These are phyloP conservation scores for Pseudisothecium myosuroides DNA, from an alignment of 225 moss, liverwort and hornwort species.

Conservation along the genomic window DNA sequence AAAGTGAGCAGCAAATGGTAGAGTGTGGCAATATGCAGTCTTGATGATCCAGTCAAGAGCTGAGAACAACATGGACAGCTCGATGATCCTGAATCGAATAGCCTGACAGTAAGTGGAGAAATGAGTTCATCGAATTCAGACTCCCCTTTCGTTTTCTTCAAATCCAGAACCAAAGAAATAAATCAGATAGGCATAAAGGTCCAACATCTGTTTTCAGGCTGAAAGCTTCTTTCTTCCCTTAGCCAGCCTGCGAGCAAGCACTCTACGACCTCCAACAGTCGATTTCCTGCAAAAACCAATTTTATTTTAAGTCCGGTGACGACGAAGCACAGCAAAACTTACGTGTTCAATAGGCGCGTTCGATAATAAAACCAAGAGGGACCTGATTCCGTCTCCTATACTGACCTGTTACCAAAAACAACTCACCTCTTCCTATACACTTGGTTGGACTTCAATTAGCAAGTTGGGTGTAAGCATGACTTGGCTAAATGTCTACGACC, in stretches of 20 bases:
- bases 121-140: background rate
- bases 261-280: constrained; percentile 78
- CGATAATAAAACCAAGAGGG: background rate
- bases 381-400: background rate
- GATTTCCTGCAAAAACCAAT: constrained; percentile 50
- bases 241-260: constrained; percentile 76
- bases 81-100: background rate
- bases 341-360: background rate
- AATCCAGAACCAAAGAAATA: constrained; percentile 1
- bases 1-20: background rate
- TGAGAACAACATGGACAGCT: background rate
- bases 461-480: background rate
- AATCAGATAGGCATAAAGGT: background rate
- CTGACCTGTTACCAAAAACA: background rate
- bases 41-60: background rate
- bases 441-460: background rate
- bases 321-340: background rate
- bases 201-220: constrained; percentile 21
- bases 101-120: background rate
- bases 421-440: background rate
- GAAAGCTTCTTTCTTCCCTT: constrained; percentile 77
- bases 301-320: background rate
- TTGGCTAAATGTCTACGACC: background rate
- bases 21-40: background rate
- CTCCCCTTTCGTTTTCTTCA: background rate